A percentile compares a stretch with the other conserved stretches of the same genome.
phyloP scores from a whole-genome alignment of 352 stramenopile species.

The Phytophthora pistaciae region DNA sequence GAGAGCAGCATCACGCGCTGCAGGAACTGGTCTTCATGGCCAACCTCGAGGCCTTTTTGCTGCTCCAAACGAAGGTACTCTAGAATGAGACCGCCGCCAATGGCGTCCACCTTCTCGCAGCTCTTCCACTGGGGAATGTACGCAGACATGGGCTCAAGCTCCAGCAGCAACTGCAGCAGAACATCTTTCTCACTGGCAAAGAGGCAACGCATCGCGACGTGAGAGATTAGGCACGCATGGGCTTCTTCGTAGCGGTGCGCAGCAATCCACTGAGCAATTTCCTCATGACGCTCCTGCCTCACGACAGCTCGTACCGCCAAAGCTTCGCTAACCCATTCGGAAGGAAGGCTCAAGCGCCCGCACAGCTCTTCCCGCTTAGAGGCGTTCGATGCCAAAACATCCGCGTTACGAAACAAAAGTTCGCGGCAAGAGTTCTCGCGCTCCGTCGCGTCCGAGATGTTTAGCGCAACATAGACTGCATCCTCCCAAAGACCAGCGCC shows the following conservation, averaged over 20 bases:
- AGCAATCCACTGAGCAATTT: conserved; percentile 82
- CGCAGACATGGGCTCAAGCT: conserved; percentile 61
- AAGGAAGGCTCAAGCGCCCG: conserved; percentile 55
- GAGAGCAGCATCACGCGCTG: conserved; percentile 68
- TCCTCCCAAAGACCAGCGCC: conserved; percentile 70
- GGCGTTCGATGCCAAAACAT: conserved; percentile 50
- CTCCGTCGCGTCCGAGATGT: conserved; percentile 66
- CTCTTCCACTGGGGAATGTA: conserved; percentile 77
- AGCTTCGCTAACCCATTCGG: conserved; percentile 77
- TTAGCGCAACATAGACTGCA: conserved; percentile 83
- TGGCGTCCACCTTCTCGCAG: conserved; percentile 50
- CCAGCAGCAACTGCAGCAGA: conserved; percentile 58
- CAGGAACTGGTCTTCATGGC: conserved; percentile 65
- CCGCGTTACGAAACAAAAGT: conserved; percentile 74
- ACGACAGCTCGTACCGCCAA: conserved; percentile 62
- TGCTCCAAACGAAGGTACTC: conserved; percentile 78
- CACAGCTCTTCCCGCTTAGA: conserved; percentile 61
- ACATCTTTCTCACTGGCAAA: conserved; percentile 72
- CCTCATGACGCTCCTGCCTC: conserved; percentile 61
- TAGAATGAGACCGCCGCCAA: conserved; percentile 70
- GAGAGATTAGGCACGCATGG: conserved; percentile 64
- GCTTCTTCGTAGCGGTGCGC: conserved; percentile 68
- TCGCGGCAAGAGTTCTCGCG: conserved; percentile 65
- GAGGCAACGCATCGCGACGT: conserved; percentile 67
- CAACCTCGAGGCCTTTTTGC: conserved; percentile 63